Evolutionary conservation across 2,329 filamentous ascomycete genomes (phyloP).

Genomic region (Trichophyton rubrum): DNA sequence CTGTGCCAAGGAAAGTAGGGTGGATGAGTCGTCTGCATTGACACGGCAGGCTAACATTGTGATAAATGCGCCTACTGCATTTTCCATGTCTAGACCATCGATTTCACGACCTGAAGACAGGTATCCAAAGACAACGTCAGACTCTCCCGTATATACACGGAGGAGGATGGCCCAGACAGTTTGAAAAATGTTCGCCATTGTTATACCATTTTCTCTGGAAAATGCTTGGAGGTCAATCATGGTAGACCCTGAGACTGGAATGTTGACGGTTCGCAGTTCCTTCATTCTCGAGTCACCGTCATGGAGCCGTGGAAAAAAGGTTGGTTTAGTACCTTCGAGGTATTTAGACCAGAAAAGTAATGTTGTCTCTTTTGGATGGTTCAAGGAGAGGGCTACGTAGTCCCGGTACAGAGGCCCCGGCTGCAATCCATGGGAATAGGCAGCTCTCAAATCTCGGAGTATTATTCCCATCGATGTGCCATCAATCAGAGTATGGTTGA

Average conservation of each 20-base stretch:
- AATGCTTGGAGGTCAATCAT: slow-evolving; percentile 2
- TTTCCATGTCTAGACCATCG: slow-evolving; percentile 25
- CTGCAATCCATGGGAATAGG: slow-evolving; percentile 18
- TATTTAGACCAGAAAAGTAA: slow-evolving; percentile 17
- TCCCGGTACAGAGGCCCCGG: slow-evolving; percentile 7
- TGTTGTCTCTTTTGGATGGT: neutral
- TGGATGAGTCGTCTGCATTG: neutral
- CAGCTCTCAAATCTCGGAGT: slow-evolving; percentile 24
- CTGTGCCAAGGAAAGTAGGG: neutral
- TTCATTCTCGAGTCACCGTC: neutral
- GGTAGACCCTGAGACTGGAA: neutral
- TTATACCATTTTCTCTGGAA: slow-evolving; percentile 8
- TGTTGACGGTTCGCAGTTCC: neutral
- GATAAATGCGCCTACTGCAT: slow-evolving; percentile 19
- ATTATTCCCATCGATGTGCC: slow-evolving; percentile 31
- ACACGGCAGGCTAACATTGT: slow-evolving; percentile 24
- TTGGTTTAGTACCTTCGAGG: slow-evolving; percentile 16
- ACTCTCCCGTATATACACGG: slow-evolving; percentile 7
- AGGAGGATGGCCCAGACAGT: slow-evolving; percentile 16
- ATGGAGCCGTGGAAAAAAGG: slow-evolving; percentile 7
- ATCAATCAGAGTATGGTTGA: slow-evolving; percentile 34
- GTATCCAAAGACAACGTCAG: slow-evolving; percentile 21
- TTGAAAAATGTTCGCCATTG: slow-evolving; percentile 16
- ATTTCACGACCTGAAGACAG: slow-evolving; percentile 23
- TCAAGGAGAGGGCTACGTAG: slow-evolving; percentile 25